phyloP scores from a whole-genome alignment of 2,329 filamentous ascomycete species.

The Botrytis fragariae region DNA sequence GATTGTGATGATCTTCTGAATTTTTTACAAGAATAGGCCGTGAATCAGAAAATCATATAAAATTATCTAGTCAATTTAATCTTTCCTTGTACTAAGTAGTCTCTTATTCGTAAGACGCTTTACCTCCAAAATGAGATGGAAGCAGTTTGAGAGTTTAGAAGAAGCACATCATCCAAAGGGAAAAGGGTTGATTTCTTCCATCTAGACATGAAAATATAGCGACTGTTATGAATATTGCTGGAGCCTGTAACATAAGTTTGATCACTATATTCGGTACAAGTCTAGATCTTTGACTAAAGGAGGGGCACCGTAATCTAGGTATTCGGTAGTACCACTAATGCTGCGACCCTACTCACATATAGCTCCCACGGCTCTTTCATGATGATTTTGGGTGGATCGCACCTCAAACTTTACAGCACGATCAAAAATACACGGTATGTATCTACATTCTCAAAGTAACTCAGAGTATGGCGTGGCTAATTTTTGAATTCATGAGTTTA shows the following conservation, averaged over 20 bases:
- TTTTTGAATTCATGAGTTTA: neutral
- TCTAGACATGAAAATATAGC: too few species aligned
- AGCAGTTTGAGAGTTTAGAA: too few species aligned
- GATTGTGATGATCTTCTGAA: too few species aligned
- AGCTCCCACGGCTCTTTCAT: neutral
- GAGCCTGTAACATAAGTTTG: neutral
- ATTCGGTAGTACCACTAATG: neutral
- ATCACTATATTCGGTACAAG: neutral
- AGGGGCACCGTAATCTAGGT: neutral
- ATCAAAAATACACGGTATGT: neutral
- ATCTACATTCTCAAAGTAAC: neutral
- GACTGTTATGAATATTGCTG: neutral
- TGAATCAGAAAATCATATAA: neutral
- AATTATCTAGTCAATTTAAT: neutral
- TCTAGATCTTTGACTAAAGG: neutral
- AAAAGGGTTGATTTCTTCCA: neutral
- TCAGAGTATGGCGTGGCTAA: neutral
- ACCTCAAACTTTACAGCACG: neutral
- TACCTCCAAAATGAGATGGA: rapidly evolving
- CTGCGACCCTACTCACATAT: neutral
- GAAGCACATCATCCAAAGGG: too few species aligned
- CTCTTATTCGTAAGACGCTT: neutral
- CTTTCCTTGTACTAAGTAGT: neutral
- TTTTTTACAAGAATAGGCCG: too few species aligned
- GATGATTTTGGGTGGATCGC: neutral